Conservation (phyloP, 1,139 yeast species). For the Arxiozyma slooffiae region DNA sequence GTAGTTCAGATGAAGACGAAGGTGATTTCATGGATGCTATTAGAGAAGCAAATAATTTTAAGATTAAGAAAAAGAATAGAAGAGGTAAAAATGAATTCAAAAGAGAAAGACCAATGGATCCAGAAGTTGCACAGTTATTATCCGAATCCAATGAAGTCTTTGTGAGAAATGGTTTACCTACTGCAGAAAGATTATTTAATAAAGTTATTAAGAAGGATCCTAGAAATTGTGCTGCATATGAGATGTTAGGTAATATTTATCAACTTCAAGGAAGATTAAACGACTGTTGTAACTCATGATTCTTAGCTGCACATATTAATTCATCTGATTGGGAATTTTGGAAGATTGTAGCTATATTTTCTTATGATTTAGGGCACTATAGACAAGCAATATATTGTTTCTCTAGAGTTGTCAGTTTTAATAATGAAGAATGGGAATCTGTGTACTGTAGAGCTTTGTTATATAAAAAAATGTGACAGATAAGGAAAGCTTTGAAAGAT, state of each 20-base stretch:
- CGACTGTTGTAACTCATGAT: conserved; percentile 73
- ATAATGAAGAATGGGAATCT: conserved; percentile 44
- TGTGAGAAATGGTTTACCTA: conserved; percentile 53
- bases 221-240: conserved; percentile 72
- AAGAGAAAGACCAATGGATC: conserved; percentile 46
- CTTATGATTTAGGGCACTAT: conserved; percentile 58
- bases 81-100: conserved; percentile 25
- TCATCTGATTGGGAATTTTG: conserved; percentile 73
- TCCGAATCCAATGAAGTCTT: conserved; percentile 75
- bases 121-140: conserved; percentile 55
- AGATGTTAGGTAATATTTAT: conserved; percentile 76
- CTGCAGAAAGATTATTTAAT: conserved; percentile 55
- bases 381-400: conserved; percentile 82
- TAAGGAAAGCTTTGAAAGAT: conserved; percentile 66
- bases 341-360: conserved; percentile 72
- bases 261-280: conserved; percentile 55
- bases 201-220: conserved; percentile 75
- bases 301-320: conserved; percentile 73
- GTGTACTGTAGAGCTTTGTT: conserved; percentile 55
- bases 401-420: conserved; percentile 57
- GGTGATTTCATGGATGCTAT: conserved; percentile 50
- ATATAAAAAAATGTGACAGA: conserved; percentile 54
- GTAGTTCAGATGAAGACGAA: conserved; percentile 33
- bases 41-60: conserved; percentile 53
- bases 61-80: conserved; percentile 38